Percentiles rank a stretch among this genome's conserved stretches.
These are phyloP conservation scores for Cercospora janseana DNA, from an alignment of 2,329 filamentous ascomycete species.

Conservation along the genomic window DNA sequence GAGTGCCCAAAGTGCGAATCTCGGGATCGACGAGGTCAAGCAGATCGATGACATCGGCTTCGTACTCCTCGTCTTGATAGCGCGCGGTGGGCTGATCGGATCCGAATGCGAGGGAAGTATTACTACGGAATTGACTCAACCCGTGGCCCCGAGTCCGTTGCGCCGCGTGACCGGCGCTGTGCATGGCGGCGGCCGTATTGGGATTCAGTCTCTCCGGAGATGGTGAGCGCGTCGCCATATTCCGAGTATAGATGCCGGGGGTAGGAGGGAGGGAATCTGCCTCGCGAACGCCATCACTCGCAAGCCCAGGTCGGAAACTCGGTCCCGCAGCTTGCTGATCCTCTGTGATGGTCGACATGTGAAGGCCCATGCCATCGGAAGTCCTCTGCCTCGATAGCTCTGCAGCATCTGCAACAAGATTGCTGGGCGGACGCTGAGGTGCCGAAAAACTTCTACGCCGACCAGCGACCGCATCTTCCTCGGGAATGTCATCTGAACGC, in stretches of 20 bases:
- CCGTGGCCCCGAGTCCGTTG: constrained; percentile 29
- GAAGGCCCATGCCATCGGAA: constrained; percentile 19
- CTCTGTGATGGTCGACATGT: constrained; percentile 34
- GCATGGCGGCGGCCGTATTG: constrained; percentile 27
- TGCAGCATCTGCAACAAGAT: constrained; percentile 18
- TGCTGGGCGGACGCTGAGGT: constrained; percentile 29
- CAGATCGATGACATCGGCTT: constrained; percentile 62
- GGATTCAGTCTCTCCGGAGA: constrained; percentile 19
- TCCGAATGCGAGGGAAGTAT: constrained; percentile 18
- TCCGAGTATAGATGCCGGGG: constrained; percentile 24
- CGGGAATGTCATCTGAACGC: constrained; percentile 8
- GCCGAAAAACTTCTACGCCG: constrained; percentile 36
- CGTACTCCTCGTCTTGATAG: constrained; percentile 51
- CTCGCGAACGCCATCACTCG: constrained; percentile 17
- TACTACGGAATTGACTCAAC: constrained; percentile 21
- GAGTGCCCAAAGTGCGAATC: constrained; percentile 75
- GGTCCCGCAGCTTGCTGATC: constrained; percentile 24
- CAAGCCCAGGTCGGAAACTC: constrained; percentile 1
- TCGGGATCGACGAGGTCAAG: constrained; percentile 75
- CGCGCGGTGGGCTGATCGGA: constrained; percentile 16
- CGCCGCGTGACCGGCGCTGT: constrained; percentile 32
- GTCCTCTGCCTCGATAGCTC: constrained; percentile 32
- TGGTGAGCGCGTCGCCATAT: constrained; percentile 25
- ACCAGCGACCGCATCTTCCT: constrained; percentile 24
- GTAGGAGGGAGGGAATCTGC: constrained; percentile 21